Percentiles rank a stretch among this genome's conserved stretches.
Evolutionary conservation across 106 monocot species (phyloP).

Genomic region (Dendrobium chrysotoxum): DNA sequence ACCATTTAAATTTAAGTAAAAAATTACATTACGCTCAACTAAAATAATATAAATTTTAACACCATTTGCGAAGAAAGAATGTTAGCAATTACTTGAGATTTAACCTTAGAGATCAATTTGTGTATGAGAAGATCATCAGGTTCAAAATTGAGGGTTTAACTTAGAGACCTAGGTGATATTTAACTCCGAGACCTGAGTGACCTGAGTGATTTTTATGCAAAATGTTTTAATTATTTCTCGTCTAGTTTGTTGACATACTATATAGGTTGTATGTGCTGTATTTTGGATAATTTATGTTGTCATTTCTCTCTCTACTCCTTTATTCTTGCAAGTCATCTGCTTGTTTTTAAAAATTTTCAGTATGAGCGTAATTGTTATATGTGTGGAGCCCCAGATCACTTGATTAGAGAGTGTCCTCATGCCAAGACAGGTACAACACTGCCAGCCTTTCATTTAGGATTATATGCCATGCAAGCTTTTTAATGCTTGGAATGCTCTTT

Average conservation of each 20-base stretch:
- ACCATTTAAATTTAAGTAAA: background rate
- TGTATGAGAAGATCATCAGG: background rate
- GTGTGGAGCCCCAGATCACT: constrained; percentile 4
- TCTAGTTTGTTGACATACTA: background rate
- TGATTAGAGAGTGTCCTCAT: constrained; percentile 9
- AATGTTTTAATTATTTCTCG: background rate
- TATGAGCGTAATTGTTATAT: constrained; percentile 9
- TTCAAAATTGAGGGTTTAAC: background rate
- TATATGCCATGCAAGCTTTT: background rate
- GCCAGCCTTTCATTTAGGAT: background rate
- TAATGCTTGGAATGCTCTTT: background rate
- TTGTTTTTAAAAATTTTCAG: background rate
- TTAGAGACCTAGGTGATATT: background rate
- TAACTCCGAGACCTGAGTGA: background rate
- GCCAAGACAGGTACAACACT: background rate
- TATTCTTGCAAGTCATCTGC: background rate
- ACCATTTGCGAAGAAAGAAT: background rate
- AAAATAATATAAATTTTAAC: background rate
- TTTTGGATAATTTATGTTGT: background rate
- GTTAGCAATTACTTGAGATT: background rate
- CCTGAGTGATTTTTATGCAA: background rate
- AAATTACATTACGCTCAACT: background rate
- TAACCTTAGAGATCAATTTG: background rate
- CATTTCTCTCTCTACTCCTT: background rate
- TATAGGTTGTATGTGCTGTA: background rate